phyloP scores from a whole-genome alignment of 768 basidiomycete genomes.

The Naganishia vaughanmartiniae region DNA sequence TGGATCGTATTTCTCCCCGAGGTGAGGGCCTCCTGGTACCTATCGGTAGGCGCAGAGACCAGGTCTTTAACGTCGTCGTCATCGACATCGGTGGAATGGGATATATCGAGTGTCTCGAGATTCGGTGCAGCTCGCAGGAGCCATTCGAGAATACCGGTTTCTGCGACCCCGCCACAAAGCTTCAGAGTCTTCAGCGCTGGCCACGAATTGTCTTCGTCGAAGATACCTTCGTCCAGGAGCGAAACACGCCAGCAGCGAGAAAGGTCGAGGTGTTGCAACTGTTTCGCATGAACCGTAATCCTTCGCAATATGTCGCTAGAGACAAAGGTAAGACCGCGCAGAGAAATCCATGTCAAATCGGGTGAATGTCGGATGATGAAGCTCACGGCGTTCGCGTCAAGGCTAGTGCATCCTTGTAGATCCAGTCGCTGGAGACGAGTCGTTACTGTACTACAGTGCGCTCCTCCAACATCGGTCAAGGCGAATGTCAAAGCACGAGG shows the following conservation, averaged over 20 bases:
- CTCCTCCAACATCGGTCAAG: constrained; percentile 55
- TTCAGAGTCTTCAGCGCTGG: constrained; percentile 10
- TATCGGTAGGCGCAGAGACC: not conserved
- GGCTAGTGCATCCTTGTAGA: constrained; percentile 14
- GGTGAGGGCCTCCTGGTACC: not conserved
- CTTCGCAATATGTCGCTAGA: constrained; percentile 63
- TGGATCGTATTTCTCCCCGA: not conserved
- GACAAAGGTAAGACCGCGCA: constrained; percentile 66
- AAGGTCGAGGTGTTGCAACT: constrained; percentile 54
- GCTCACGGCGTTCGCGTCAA: not conserved
- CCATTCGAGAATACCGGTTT: not conserved
- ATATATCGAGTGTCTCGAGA: constrained; percentile 66
- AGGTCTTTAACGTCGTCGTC: constrained; percentile 26
- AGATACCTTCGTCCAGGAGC: not conserved
- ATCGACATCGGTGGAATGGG: constrained; percentile 1
- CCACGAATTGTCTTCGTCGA: constrained; percentile 1
- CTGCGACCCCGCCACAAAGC: not conserved
- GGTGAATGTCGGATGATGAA: constrained; percentile 18
- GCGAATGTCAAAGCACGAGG: constrained; percentile 47
- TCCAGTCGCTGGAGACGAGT: constrained; percentile 21
- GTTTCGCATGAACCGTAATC: constrained; percentile 66
- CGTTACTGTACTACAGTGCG: not conserved
- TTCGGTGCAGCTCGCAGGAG: constrained; percentile 7
- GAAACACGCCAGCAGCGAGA: constrained; percentile 9
- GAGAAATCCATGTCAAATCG: constrained; percentile 62